These are phyloP conservation scores for Coccomyxa sp. DNA, from an alignment of 139 green algal species.

Conservation along the genomic window DNA sequence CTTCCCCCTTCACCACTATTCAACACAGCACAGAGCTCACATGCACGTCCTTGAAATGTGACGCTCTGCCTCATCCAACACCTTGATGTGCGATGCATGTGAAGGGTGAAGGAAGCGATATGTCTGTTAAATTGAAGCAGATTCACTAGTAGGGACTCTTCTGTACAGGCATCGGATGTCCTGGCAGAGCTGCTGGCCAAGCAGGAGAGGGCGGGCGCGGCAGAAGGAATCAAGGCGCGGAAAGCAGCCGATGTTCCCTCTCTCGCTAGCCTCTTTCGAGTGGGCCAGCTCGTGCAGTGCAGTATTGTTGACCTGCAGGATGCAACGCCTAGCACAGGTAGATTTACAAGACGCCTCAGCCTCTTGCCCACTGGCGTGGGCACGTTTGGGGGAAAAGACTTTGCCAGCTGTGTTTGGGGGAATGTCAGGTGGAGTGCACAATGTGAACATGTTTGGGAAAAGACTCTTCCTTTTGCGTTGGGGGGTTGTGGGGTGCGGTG, in stretches of 20 bases:
- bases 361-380: no score
- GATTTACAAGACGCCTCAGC: no score
- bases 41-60: background rate
- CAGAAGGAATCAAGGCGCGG: background rate
- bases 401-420: no score
- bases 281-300: constrained; percentile 78
- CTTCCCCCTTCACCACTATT: background rate
- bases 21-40: background rate
- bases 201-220: constrained; percentile 15
- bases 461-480: no score
- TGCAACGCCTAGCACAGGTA: background rate
- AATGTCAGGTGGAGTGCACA: no score
- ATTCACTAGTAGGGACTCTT: background rate
- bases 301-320: constrained; percentile 31
- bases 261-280: constrained; percentile 44
- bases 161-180: constrained; percentile 42
- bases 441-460: no score
- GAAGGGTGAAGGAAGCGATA: no score
- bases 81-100: no score
- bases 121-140: no score
- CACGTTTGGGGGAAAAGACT: no score
- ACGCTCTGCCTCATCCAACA: no score
- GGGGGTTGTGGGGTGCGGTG: no score
- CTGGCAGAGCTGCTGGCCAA: constrained; percentile 30
- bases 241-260: constrained; percentile 3